Percentiles rank a stretch among this genome's conserved stretches.
These are phyloP conservation scores for Candida parachauliodes DNA, from an alignment of 805 yeast genomes.

Conservation along the genomic window DNA sequence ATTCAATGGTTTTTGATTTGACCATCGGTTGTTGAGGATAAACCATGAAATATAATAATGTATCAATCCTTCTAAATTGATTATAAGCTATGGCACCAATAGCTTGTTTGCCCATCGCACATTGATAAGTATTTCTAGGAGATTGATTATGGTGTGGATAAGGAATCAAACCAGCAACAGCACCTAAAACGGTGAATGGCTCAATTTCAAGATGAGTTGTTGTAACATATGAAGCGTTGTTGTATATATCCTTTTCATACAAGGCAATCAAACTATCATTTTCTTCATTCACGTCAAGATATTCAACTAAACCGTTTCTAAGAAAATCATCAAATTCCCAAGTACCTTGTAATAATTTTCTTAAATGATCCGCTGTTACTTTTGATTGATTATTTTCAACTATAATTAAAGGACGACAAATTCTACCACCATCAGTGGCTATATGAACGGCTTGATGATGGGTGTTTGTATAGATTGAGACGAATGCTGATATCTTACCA, in stretches of 20 bases:
- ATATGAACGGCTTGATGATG: slow-evolving; percentile 94
- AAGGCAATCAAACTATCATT: slow-evolving; percentile 91
- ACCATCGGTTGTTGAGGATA: slow-evolving; percentile 99
- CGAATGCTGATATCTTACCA: slow-evolving; percentile 84
- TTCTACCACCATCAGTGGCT: slow-evolving; percentile 98
- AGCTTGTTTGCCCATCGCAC: slow-evolving; percentile 99
- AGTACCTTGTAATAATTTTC: slow-evolving; percentile 57
- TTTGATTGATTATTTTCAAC: slow-evolving; percentile 64
- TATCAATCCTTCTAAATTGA: slow-evolving; percentile 93
- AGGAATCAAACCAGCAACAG: slow-evolving; percentile 89
- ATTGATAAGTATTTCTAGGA: slow-evolving; percentile 88
- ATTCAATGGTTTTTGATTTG: slow-evolving; percentile 92
- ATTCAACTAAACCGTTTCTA: slow-evolving; percentile 83
- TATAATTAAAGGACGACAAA: slow-evolving; percentile 93
- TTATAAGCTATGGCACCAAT: slow-evolving; percentile 98
- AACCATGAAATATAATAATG: slow-evolving; percentile 90
- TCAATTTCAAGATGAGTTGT: slow-evolving; percentile 94
- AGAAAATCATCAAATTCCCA: slow-evolving; percentile 92
- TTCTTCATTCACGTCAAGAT: slow-evolving; percentile 95
- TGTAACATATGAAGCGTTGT: slow-evolving; percentile 40
- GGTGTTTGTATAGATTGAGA: slow-evolving; percentile 82
- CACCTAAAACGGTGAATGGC: slow-evolving; percentile 89
- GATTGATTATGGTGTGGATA: slow-evolving; percentile 92
- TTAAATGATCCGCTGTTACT: slow-evolving; percentile 70
- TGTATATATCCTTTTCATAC: slow-evolving; percentile 57